Evolutionary conservation across 768 basidiomycete species (phyloP).

Genomic region (Pleurotus cornucopiae): DNA sequence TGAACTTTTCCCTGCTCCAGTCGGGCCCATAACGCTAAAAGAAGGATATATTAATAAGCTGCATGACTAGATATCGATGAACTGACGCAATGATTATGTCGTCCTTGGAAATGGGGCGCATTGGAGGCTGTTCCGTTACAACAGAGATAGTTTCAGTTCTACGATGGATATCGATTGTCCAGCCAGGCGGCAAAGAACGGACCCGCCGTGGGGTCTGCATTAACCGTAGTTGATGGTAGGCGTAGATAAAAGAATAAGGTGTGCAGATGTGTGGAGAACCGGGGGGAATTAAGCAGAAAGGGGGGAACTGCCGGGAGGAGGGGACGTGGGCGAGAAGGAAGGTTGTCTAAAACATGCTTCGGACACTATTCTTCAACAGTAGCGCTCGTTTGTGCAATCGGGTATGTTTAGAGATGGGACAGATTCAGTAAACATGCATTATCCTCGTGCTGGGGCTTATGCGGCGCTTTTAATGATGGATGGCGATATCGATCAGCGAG

Average conservation of each 20-base stretch:
- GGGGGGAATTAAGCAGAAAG: not conserved
- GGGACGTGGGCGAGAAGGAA: too few relatives aligned
- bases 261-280: too few relatives aligned
- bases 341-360: too few relatives aligned
- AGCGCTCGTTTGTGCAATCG: too few relatives aligned
- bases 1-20: constrained; percentile 20
- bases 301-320: too few relatives aligned
- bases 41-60: not conserved
- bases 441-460: not conserved
- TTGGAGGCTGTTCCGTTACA: not conserved
- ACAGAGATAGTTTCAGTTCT: not conserved
- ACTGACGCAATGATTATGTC: constrained; percentile 13
- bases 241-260: too few relatives aligned
- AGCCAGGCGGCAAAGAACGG: not conserved
- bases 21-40: constrained; percentile 21
- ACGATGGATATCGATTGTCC: not conserved
- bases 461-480: constrained; percentile 5
- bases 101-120: constrained; percentile 7
- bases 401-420: too few relatives aligned
- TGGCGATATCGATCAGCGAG: not conserved
- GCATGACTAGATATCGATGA: not conserved
- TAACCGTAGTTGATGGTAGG: too few relatives aligned
- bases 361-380: too few relatives aligned
- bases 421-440: not conserved
- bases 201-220: too few relatives aligned